Percentiles rank a stretch among this genome's conserved stretches.
phyloP scores from a whole-genome alignment of 2,329 filamentous ascomycete species.

The Davidsoniella eucalypti region DNA sequence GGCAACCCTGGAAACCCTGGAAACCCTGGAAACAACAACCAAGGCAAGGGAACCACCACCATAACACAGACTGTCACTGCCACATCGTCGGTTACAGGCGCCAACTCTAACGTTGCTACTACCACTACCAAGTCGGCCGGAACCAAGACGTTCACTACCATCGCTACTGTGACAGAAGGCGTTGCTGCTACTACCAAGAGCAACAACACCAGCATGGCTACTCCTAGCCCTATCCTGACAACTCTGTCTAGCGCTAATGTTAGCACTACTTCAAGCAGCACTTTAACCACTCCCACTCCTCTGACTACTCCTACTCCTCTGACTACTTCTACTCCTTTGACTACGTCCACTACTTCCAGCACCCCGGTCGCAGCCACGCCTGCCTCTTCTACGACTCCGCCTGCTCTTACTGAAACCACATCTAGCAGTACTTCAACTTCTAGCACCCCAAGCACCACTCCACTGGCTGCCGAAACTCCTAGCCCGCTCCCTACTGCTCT shows the following conservation, averaged over 20 bases:
- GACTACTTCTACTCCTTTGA: constrained; percentile 8
- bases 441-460: background rate
- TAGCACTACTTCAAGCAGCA: background rate
- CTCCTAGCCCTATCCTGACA: constrained; percentile 9
- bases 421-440: no score
- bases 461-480: constrained; percentile 11
- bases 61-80: background rate
- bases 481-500: background rate
- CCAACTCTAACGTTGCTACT: background rate
- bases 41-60: no score
- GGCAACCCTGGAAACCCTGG: background rate
- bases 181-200: background rate
- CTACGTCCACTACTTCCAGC: constrained; percentile 7
- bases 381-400: constrained; percentile 5
- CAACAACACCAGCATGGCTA: background rate
- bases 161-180: background rate
- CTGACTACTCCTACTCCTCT: constrained; percentile 1
- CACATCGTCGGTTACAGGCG: background rate
- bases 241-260: background rate
- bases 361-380: background rate
- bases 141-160: background rate
- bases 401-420: background rate
- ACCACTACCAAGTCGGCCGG: background rate
- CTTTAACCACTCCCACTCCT: background rate
- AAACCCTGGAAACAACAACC: background rate